Evolutionary conservation across 2,329 filamentous ascomycete genomes (phyloP), one percentile per base, ranked within the genome.

Genomic region (Lomentospora prolificans): DNA sequence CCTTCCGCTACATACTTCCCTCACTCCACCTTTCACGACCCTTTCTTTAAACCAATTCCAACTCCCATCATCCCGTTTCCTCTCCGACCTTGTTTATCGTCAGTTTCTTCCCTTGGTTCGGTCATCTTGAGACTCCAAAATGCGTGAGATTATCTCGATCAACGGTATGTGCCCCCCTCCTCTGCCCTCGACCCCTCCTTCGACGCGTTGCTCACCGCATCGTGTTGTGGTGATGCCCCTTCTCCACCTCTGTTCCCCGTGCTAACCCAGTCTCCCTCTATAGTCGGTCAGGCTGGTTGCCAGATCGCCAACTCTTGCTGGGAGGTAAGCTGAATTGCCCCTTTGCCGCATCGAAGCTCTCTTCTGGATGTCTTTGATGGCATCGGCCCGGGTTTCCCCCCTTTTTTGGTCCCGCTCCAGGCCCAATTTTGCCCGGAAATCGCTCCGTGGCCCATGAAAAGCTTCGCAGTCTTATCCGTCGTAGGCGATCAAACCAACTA

Each of bases 281-380:
- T 75, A 99, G 94, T 99, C 82, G 94, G 94, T 78, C 94, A 99
- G 85, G 94, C 94, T 74, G 94, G 94, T 87, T 97, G 94, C 86
- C 94, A 99, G 76, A 99, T 99, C 72, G 94, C 92, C 79, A 99
- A 99, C 82, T 94, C 94, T 68, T 97, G 94, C 86, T 99, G 94
- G 94, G 94, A 99, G 90, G 94, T 99, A 80, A 80, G 89, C 80
- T 39, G 22, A 44, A 53, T 44, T 22, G 33, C n/a, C 17, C 33
- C 46, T 25, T 48, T 19, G 8, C 39, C 12, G 8, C 19, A 17
- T 14, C 22, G 22, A 53, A 36, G 25, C 31, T 14, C 25, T 50
- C 28, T 19, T 10, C n/a, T 25, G 10, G 10, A 24, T 22, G 28
- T 36, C 33, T 39, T 55, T 36, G 25, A 28, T 51, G 33, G 24